Conservation (phyloP, 1,284 basidiomycete species). For the Rhodotorula sp. region DNA sequence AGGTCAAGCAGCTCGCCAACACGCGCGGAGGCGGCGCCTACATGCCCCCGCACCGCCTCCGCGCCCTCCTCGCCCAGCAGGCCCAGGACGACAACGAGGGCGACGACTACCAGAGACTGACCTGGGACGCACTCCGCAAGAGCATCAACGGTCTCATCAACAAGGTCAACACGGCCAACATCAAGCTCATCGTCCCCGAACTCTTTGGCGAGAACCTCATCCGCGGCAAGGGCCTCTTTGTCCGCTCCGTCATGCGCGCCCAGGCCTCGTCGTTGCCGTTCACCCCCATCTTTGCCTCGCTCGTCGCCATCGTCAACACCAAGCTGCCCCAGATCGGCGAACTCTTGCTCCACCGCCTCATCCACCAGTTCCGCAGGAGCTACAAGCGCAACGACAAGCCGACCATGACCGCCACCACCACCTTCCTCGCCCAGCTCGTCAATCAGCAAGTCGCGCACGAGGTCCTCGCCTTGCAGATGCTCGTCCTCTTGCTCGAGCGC, state of each 20-base stretch:
- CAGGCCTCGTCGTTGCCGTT: conserved; percentile 95
- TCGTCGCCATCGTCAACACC: conserved; percentile 93
- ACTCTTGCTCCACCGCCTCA: conserved; percentile 78
- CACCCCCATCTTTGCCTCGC: conserved; percentile 92
- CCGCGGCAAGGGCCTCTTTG: conserved; percentile 82
- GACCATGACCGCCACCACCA: conserved; percentile 88
- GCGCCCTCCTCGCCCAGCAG: conserved; percentile 80
- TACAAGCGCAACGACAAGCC: conserved; percentile 99
- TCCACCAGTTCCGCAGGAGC: conserved; percentile 90
- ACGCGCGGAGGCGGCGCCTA: conserved; percentile 85
- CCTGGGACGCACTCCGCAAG: conserved; percentile 97
- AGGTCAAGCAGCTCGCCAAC: conserved; percentile 53
- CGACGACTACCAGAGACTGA: conserved; percentile 88
- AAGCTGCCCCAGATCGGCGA: conserved; percentile 97
- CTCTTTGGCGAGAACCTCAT: conserved; percentile 88
- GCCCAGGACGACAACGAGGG: conserved; percentile 78
- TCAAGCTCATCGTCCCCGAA: conserved; percentile 95
- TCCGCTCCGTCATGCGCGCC: conserved; percentile 94
- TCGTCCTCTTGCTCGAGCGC: conserved; percentile 87
- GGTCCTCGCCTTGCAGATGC: conserved; percentile 89
- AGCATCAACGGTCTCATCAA: conserved; percentile 99
- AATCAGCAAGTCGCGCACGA: conserved; percentile 95
- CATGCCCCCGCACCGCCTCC: conserved; percentile 87
- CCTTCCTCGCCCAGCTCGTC: conserved; percentile 94
- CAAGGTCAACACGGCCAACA: conserved; percentile 60